phyloP scores from a whole-genome alignment of 331 rosid genomes.

The Cydonia oblonga region DNA sequence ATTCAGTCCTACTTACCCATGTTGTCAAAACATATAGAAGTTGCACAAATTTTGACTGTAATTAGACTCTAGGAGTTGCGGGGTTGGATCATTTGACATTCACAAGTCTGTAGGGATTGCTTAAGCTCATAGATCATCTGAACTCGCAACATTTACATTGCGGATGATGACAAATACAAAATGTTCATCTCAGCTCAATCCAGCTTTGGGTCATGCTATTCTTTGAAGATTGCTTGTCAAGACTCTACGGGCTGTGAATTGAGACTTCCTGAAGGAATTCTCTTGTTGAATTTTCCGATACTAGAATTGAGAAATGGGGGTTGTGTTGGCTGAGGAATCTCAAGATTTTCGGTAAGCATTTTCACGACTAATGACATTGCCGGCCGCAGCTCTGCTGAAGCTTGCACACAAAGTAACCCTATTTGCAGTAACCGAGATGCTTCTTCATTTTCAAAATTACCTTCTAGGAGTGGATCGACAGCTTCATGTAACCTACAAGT shows the following conservation, averaged over 20 bases:
- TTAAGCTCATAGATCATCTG: not conserved
- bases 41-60: not conserved
- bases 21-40: not conserved
- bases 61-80: not conserved
- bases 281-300: constrained; percentile 19
- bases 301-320: constrained; percentile 46
- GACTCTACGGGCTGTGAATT: constrained; percentile 14
- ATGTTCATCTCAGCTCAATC: constrained; percentile 38
- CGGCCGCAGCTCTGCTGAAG: constrained; percentile 58
- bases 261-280: not conserved
- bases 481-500: constrained; percentile 31
- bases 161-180: not conserved
- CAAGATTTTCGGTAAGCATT: constrained; percentile 30
- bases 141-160: not conserved
- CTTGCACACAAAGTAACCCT: constrained; percentile 40
- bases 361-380: constrained; percentile 54
- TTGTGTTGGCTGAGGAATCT: constrained; percentile 54
- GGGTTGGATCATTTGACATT: not conserved
- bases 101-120: not conserved
- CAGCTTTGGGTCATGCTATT: constrained; percentile 43
- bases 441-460: constrained; percentile 26
- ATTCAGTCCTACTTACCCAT: not conserved
- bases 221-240: constrained; percentile 25
- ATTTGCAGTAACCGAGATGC: constrained; percentile 32
- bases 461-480: constrained; percentile 38